These are phyloP conservation scores for Clarkia xantiana DNA, from an alignment of 345 rosid species.

Conservation along the genomic window DNA sequence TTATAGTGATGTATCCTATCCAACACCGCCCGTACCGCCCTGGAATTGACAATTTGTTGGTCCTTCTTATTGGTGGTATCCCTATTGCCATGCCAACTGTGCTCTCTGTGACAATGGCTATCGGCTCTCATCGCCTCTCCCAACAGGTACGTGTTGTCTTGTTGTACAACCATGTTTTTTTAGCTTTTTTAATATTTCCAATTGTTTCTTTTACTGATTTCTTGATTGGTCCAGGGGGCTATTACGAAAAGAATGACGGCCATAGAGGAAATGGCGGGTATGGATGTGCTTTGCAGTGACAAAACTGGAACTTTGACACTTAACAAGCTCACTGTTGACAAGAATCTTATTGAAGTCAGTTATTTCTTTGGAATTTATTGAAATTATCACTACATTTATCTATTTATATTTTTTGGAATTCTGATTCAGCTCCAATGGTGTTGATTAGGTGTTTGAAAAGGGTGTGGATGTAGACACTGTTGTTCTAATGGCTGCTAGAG, in stretches of 20 bases:
- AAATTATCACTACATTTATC: no score
- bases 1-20: slow-evolving; percentile 77
- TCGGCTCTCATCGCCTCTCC: slow-evolving; percentile 50
- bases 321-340: no score
- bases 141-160: slow-evolving; percentile 38
- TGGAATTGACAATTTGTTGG: slow-evolving; percentile 70
- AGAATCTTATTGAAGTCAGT: slow-evolving; percentile 45
- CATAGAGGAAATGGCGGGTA: slow-evolving; percentile 59
- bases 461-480: slow-evolving; percentile 34
- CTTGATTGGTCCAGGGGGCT: slow-evolving; percentile 32
- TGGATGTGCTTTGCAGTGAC: no score
- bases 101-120: slow-evolving; percentile 58
- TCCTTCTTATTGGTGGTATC: no score
- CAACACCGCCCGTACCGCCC: slow-evolving; percentile 65
- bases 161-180: no score
- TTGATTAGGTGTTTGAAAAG: slow-evolving; percentile 36
- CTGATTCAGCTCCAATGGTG: no score
- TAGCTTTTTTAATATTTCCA: no score
- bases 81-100: slow-evolving; percentile 69
- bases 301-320: no score
- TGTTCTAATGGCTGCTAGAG: slow-evolving; percentile 51
- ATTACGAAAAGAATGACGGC: slow-evolving; percentile 68
- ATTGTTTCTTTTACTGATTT: neutral
- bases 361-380: neutral
- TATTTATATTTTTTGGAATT: no score